Base-by-base conservation (phyloP, 192 early-diverging fungal genomes). In the Umbelopsis sp. region DNA sequence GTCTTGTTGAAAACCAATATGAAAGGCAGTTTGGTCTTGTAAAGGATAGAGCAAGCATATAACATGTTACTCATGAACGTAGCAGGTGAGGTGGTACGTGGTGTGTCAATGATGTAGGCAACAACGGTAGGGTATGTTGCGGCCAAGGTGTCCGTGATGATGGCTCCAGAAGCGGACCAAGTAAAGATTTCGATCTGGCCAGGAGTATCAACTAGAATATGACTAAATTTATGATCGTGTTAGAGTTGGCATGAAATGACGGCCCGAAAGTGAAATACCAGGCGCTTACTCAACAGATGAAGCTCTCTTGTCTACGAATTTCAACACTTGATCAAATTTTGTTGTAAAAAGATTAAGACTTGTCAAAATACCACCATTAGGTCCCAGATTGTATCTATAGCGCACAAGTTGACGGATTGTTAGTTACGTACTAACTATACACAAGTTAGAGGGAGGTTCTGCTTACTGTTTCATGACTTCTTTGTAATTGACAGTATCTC, bases 11-110 rank as follows among this genome's bases (percentile, higher is more conserved):
- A 99, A 4, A 93, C 93, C 45, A 99, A 81, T 36, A 99, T 84
- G 70, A 99, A 98, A 24, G 97, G 97, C 29, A 99, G 81, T 77
- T 94, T 93, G 36, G 97, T 99, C 77, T 97, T 97, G 88, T 99
- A 99, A 43, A 99, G 87, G 77, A 99, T 99, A 54, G 86, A 77
- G 80, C 94, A 95, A 32, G 97, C 97, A 80, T 99, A 99, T 67
- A 99, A 84, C 96, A 99, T 97, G 82, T 99, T 99, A 73, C 91
- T 92, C 95, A 99, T 97, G 79, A 99, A 99, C 2, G 97, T 99
- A 16, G 93, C 93, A 8, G 97, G 97, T 50, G 84, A 82, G 22
- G 94, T 90, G 11, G 94, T 94, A 38, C 97, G 89, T 1, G 97
- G 96, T 43, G 97, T 99, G 79, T 99, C 97, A 73, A 99, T 93